phyloP scores from a whole-genome alignment of 352 stramenopile species.

The Phytophthora chlamydospora region DNA sequence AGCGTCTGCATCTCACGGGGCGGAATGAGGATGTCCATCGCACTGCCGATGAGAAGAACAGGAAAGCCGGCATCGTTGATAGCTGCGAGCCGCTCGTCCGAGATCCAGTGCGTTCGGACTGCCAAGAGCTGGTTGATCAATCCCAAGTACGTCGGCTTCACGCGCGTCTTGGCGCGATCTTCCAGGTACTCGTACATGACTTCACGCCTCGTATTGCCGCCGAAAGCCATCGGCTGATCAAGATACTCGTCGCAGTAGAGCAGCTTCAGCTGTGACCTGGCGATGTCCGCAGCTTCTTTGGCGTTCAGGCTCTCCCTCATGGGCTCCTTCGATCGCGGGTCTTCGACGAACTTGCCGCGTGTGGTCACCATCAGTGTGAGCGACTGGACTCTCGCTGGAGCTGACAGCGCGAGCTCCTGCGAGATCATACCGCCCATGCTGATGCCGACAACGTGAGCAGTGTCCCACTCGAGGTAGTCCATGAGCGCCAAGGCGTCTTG shows the following conservation, averaged over 20 bases:
- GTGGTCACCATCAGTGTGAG: conserved; percentile 58
- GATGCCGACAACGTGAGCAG: conserved; percentile 45
- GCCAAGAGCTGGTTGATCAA: conserved; percentile 38
- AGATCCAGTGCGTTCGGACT: conserved; percentile 46
- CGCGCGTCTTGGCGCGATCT: conserved; percentile 17
- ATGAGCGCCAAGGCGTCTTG: conserved; percentile 53
- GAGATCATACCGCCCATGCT: conserved; percentile 69
- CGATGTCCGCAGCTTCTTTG: conserved; percentile 35
- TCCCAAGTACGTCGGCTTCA: conserved; percentile 17
- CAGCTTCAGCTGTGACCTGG: conserved; percentile 34
- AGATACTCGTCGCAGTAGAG: conserved; percentile 43
- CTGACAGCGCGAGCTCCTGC: conserved; percentile 45
- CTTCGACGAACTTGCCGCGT: conserved; percentile 41
- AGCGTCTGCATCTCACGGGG: conserved; percentile 39
- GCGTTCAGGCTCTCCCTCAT: conserved; percentile 39
- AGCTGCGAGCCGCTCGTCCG: conserved; percentile 40
- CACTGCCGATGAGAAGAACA: conserved; percentile 46
- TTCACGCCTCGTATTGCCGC: conserved; percentile 27
- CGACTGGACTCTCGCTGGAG: conserved; percentile 48
- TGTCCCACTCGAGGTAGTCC: conserved; percentile 51
- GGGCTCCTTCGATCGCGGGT: conserved; percentile 35
- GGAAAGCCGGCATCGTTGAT: conserved; percentile 48
- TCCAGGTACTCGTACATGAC: conserved; percentile 28
- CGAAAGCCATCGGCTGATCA: conserved; percentile 38
- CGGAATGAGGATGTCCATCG: conserved; percentile 48